Evolutionary conservation across 2,329 filamentous ascomycete genomes (phyloP).

Genomic region (Fusarium sp.): DNA sequence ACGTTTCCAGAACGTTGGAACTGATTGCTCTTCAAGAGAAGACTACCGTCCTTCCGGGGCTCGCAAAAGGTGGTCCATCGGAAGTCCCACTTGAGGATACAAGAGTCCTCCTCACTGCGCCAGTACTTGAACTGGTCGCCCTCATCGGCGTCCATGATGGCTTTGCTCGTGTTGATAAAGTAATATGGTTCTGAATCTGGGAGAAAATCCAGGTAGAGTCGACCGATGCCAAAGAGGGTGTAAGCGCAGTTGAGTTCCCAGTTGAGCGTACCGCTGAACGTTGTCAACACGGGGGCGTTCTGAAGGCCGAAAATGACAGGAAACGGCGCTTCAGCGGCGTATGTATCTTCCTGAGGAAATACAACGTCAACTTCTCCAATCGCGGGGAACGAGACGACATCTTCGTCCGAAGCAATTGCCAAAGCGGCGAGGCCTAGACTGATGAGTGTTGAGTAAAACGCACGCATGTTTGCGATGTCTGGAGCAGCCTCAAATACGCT

Average conservation of each 20-base stretch:
- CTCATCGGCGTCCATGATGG: constrained; percentile 10
- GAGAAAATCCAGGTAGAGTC: constrained; percentile 13
- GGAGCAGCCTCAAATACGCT: background rate
- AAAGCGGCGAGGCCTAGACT: background rate
- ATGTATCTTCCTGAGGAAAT: constrained; percentile 27
- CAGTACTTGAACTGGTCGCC: constrained; percentile 28
- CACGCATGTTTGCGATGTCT: background rate
- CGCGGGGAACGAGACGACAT: constrained; percentile 19
- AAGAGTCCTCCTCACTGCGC: constrained; percentile 16
- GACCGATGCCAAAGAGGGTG: constrained; percentile 17
- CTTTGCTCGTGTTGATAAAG: constrained; percentile 23
- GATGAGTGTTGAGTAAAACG: background rate
- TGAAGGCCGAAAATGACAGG: constrained; percentile 29
- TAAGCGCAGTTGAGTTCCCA: constrained; percentile 19
- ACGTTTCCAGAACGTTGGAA: constrained; percentile 12
- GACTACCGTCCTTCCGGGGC: constrained; percentile 2
- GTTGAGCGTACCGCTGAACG: constrained; percentile 17
- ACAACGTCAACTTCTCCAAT: constrained; percentile 27
- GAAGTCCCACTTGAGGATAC: constrained; percentile 19
- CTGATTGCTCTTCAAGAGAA: constrained; percentile 21
- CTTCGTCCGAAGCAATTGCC: background rate
- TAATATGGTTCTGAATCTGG: constrained; percentile 13
- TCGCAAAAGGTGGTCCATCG: constrained; percentile 20
- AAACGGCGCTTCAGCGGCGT: constrained; percentile 26
- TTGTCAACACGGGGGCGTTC: constrained; percentile 21